Percentiles rank a stretch among this genome's conserved stretches.
These are phyloP conservation scores for Leishmania major DNA, from an alignment of 208 protist genomes.

Conservation along the genomic window DNA sequence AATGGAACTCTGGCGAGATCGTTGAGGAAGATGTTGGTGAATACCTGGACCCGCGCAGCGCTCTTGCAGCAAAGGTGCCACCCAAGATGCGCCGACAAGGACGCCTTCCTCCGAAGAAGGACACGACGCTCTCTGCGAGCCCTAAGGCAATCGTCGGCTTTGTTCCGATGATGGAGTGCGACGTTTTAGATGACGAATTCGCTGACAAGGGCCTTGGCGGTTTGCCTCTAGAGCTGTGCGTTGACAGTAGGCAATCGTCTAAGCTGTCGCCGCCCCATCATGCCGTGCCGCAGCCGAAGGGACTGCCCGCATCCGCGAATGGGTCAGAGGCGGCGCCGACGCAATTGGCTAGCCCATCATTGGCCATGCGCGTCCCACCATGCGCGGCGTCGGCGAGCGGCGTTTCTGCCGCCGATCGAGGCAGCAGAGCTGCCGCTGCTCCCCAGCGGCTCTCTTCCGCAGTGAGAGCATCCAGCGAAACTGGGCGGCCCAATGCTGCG, in stretches of 20 bases:
- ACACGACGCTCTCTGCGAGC: conserved; percentile 1
- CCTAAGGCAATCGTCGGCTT: conserved; percentile 20
- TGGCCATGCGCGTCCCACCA: not conserved
- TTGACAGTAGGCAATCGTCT: not conserved
- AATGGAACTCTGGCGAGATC: conserved; percentile 40
- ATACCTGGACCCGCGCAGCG: conserved; percentile 26
- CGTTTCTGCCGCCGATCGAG: not conserved
- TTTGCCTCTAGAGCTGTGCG: conserved; percentile 3
- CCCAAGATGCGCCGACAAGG: conserved; percentile 16
- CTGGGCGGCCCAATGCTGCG: not conserved
- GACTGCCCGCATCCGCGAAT: no score
- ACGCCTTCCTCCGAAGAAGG: conserved; percentile 5
- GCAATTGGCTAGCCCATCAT: not conserved
- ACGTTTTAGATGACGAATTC: conserved; percentile 33
- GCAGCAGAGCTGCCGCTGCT: not conserved
- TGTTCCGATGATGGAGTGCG: conserved; percentile 20
- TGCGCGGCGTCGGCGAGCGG: not conserved
- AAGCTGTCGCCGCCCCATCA: not conserved
- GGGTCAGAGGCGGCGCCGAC: not conserved
- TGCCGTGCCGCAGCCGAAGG: not conserved
- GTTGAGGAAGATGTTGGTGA: conserved; percentile 50
- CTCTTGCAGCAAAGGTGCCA: conserved; percentile 25
- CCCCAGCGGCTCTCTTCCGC: not conserved
- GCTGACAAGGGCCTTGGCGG: conserved; percentile 4
- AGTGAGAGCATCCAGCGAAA: not conserved